phyloP scores from a whole-genome alignment of 768 basidiomycete species.

The Trametes sanguinea region DNA sequence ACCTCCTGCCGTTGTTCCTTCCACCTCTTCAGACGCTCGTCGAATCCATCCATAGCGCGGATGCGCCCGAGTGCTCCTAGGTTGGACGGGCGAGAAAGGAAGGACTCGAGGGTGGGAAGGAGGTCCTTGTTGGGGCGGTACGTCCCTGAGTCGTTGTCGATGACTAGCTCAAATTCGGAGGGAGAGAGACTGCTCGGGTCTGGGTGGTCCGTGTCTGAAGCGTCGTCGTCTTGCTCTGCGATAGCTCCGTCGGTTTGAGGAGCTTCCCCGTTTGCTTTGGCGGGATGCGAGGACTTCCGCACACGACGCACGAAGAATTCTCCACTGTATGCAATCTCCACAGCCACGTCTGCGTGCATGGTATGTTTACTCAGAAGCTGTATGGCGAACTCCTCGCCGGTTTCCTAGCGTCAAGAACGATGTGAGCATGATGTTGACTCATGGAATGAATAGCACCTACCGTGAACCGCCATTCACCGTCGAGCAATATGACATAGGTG shows the following conservation, averaged over 20 bases:
- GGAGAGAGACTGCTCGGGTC: slow-evolving; percentile 16
- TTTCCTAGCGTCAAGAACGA: slow-evolving; percentile 33
- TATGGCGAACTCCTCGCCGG: slow-evolving; percentile 46
- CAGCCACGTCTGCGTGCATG: slow-evolving; percentile 47
- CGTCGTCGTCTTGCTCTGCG: neutral
- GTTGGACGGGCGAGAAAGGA: slow-evolving; percentile 36
- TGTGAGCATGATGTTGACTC: too few relatives aligned
- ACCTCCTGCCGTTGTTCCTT: slow-evolving; percentile 34
- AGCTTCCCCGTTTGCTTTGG: slow-evolving; percentile 5
- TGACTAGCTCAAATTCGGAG: slow-evolving; percentile 44
- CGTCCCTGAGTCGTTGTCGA: slow-evolving; percentile 51
- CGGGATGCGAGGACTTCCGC: slow-evolving; percentile 13
- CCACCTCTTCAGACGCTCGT: slow-evolving; percentile 40
- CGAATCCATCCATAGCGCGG: slow-evolving; percentile 40
- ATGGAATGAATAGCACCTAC: slow-evolving; percentile 3
- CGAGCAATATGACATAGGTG: slow-evolving; percentile 48
- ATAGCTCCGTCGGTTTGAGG: neutral
- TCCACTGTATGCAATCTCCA: slow-evolving; percentile 46
- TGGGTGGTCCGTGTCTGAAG: slow-evolving; percentile 31
- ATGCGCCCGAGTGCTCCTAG: slow-evolving; percentile 42
- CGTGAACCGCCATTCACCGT: slow-evolving; percentile 46
- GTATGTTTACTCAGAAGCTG: slow-evolving; percentile 48
- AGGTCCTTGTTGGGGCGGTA: slow-evolving; percentile 45
- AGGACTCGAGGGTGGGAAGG: slow-evolving; percentile 40
- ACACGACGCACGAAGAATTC: slow-evolving; percentile 40